Conservation (phyloP, 495 filamentous ascomycete species). For the Penicillium cataractarum region DNA sequence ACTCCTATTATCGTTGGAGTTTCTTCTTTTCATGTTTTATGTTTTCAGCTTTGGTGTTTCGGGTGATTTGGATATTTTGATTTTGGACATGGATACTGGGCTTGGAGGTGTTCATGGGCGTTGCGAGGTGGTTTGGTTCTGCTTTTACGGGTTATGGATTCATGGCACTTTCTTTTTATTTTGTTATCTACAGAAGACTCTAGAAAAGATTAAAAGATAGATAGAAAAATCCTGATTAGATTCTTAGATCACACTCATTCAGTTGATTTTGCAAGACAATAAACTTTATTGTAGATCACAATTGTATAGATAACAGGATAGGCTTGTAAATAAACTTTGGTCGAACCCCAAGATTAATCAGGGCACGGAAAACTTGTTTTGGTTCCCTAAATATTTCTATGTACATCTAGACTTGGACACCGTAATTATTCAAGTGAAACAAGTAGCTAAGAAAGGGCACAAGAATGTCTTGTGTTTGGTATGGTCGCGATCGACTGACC, state of each 20-base stretch:
- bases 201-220: not conserved
- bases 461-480: conserved; percentile 16
- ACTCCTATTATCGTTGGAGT: too few relatives aligned
- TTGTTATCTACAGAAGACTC: not conserved
- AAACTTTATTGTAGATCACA: not conserved
- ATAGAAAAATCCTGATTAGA: not conserved
- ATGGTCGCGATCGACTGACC: conserved; percentile 23
- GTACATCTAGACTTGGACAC: not conserved
- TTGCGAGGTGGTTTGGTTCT: not conserved
- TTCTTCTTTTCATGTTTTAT: conserved; percentile 4
- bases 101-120: not conserved
- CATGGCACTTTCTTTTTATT: not conserved
- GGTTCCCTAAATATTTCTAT: not conserved
- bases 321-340: not conserved
- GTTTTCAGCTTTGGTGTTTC: conserved; percentile 27
- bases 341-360: too few relatives aligned
- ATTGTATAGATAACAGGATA: not conserved
- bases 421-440: not conserved
- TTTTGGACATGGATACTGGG: not conserved
- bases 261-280: not conserved
- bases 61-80: not conserved
- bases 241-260: not conserved
- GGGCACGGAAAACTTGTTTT: too few relatives aligned
- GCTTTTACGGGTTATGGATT: not conserved
- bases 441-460: not conserved